These are phyloP conservation scores for Solanum chacoense DNA, from an alignment of 305 asterid genomes.

Conservation along the genomic window DNA sequence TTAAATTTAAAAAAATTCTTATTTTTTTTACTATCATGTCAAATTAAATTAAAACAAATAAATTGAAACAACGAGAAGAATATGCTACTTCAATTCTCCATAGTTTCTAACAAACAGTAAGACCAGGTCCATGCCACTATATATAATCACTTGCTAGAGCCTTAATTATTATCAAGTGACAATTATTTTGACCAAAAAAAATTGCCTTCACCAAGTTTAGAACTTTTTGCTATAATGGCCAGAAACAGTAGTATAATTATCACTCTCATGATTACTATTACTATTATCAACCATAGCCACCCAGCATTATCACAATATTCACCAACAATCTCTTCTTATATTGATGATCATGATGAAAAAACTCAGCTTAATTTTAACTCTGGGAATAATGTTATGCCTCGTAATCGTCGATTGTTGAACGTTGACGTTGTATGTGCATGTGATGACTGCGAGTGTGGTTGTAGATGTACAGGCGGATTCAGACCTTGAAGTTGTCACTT, in stretches of 20 bases:
- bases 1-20: too few species aligned
- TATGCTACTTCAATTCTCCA: background rate
- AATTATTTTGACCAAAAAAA: background rate
- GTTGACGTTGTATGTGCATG: background rate
- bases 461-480: background rate
- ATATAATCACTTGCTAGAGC: background rate
- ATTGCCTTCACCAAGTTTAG: background rate
- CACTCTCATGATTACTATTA: background rate
- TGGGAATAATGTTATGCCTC: background rate
- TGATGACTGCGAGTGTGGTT: background rate
- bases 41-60: too few species aligned
- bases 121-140: background rate
- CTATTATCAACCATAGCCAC: background rate
- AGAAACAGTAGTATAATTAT: background rate
- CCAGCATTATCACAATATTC: background rate
- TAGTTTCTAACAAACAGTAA: background rate
- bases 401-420: background rate
- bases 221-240: background rate
- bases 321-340: background rate
- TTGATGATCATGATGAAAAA: background rate
- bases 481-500: background rate
- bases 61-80: rapidly evolving
- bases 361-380: background rate
- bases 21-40: rapidly evolving
- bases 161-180: background rate